Percentiles rank a stretch among this genome's conserved stretches.
Evolutionary conservation across 2,329 filamentous ascomycete species (phyloP).

Genomic region (Sarocladium brachiariae): DNA sequence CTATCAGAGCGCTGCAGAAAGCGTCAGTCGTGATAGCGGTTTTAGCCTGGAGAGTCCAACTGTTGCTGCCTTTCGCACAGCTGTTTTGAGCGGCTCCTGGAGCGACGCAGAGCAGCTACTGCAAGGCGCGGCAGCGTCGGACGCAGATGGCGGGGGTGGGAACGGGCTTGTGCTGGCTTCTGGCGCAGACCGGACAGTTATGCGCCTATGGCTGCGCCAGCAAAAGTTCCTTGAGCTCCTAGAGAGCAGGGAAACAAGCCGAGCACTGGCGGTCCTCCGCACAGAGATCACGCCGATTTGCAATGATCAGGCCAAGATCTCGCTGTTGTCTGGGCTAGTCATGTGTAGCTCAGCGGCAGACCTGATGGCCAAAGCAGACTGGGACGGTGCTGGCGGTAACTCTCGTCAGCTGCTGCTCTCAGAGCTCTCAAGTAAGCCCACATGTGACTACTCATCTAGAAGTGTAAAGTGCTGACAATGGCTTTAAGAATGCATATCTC

Average conservation of each 20-base stretch:
- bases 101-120: slow-evolving; percentile 75
- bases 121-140: slow-evolving; percentile 42
- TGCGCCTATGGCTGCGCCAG: slow-evolving; percentile 83
- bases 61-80: slow-evolving; percentile 77
- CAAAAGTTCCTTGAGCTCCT: slow-evolving; percentile 93
- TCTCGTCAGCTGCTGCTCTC: slow-evolving; percentile 72
- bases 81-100: slow-evolving; percentile 79
- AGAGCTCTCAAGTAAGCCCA: slow-evolving; percentile 68
- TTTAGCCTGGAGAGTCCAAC: slow-evolving; percentile 79
- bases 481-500: slow-evolving; percentile 72
- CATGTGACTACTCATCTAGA: not conserved
- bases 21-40: slow-evolving; percentile 73
- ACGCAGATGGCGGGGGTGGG: slow-evolving; percentile 25
- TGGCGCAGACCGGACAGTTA: slow-evolving; percentile 66
- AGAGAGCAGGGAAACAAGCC: slow-evolving; percentile 64
- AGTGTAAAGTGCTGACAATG: slow-evolving; percentile 16
- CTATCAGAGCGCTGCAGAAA: slow-evolving; percentile 69
- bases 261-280: slow-evolving; percentile 76
- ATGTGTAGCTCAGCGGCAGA: slow-evolving; percentile 81
- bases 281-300: slow-evolving; percentile 82
- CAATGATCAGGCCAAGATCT: slow-evolving; percentile 68
- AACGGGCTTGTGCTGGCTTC: slow-evolving; percentile 68
- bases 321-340: slow-evolving; percentile 79
- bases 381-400: slow-evolving; percentile 73
- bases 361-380: slow-evolving; percentile 67